A percentile compares a stretch with the other conserved stretches of the same genome.
Evolutionary conservation across 495 filamentous ascomycete genomes (phyloP).

Genomic region (Penicillium alfredii): DNA sequence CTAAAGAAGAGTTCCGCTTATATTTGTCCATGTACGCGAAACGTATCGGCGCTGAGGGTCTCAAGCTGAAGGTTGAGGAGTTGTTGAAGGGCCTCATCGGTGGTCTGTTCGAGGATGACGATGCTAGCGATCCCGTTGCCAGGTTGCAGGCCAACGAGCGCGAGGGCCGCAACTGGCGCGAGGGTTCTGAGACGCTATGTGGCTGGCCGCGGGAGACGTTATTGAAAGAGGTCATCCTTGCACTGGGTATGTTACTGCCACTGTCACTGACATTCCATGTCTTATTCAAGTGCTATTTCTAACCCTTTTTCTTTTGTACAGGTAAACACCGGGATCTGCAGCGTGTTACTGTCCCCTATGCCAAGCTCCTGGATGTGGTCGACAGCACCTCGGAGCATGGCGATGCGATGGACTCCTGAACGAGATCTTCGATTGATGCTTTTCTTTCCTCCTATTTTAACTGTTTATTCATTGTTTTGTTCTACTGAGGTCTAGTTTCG

Average conservation of each 20-base stretch:
- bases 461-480: constrained; percentile 3
- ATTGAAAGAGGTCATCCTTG: constrained; percentile 81
- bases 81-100: constrained; percentile 74
- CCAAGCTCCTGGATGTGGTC: constrained; percentile 61
- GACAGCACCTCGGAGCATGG: constrained; percentile 36
- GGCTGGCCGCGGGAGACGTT: constrained; percentile 85
- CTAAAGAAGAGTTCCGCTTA: constrained; percentile 82
- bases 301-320: constrained; percentile 35
- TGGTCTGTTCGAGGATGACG: constrained; percentile 53
- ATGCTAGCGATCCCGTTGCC: constrained; percentile 31
- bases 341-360: constrained; percentile 85
- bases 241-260: constrained; percentile 77
- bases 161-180: constrained; percentile 52
- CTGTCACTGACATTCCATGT: too few relatives aligned
- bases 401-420: constrained; percentile 52
- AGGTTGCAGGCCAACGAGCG: constrained; percentile 53
- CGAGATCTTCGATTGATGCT: too few relatives aligned
- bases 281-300: too few relatives aligned
- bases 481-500: too few relatives aligned
- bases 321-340: constrained; percentile 93
- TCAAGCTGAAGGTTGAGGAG: constrained; percentile 86
- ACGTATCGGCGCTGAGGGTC: constrained; percentile 82
- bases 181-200: constrained; percentile 54
- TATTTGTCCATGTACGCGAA: constrained; percentile 97
- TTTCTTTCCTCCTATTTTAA: background rate